phyloP scores from a whole-genome alignment of 2,329 filamentous ascomycete genomes.

The Fusarium tjaetaba region DNA sequence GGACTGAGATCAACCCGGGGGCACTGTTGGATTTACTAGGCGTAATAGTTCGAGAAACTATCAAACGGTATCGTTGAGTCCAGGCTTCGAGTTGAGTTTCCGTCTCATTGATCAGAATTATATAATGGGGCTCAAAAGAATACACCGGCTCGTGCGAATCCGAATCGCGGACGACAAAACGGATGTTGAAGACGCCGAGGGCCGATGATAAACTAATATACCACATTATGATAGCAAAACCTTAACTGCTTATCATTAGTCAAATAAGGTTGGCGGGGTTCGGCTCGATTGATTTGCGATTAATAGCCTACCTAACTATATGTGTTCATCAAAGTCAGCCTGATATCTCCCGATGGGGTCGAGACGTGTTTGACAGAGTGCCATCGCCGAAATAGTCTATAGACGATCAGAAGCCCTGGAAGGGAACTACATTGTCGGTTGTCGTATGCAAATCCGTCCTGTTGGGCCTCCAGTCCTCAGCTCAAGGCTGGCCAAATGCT shows the following conservation, averaged over 20 bases:
- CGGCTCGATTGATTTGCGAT: background rate
- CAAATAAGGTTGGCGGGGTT: background rate
- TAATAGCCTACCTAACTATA: background rate
- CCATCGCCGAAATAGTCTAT: background rate
- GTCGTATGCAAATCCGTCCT: background rate
- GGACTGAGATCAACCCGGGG: background rate
- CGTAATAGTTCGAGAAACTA: background rate
- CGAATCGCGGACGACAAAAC: constrained; percentile 15
- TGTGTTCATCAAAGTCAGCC: background rate
- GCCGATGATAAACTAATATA: background rate
- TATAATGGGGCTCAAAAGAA: background rate
- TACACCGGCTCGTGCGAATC: constrained; percentile 13
- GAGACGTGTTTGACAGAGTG: background rate
- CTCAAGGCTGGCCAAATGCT: background rate
- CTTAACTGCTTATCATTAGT: background rate
- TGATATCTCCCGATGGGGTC: background rate
- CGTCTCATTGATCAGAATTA: background rate
- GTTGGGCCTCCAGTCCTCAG: background rate
- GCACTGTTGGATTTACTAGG: background rate
- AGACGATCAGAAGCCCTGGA: background rate
- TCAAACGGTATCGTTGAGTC: background rate
- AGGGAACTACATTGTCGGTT: background rate
- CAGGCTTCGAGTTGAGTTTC: background rate
- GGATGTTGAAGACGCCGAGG: constrained; percentile 1
- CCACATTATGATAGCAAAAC: background rate